Evolutionary conservation across 73 alveolate genomes (phyloP), one percentile per base, ranked within the genome.

Genomic region (Paramecium octaurelia): DNA sequence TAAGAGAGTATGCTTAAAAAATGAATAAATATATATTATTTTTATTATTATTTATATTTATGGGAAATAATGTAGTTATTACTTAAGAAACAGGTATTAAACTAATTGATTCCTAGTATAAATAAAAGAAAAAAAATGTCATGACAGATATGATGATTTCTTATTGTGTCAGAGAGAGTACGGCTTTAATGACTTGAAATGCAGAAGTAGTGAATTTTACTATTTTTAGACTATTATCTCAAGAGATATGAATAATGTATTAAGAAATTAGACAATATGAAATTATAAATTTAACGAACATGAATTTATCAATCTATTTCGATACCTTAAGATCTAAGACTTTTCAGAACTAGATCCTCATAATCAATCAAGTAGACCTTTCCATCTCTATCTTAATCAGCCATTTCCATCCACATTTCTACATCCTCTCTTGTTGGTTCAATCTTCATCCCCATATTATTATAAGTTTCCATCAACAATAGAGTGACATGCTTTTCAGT

Each of bases 111-210:
- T 21, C 7, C 6, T 12, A 64, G 84, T 64, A 7, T 43, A 89
- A 73, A 43, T 70, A 89, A 89, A 71, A 75, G 80, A 70, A 34
- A 70, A 59, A 6, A 83, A 70, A 89, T 89, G 94, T 44, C 29
- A 89, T 89, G 88, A 89, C 27, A 69, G 48, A 73, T 89, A 89
- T 31, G 92, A 89, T 42, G 94, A 89, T 89, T 83, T 89, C 24
- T 58, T 89, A 20, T 46, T 70, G 14, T 89, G 92, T 44, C 43
- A 89, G 31, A 20, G 94, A 44, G 94, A 89, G 29, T 89, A 38
- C 27, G 94, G 94, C 1, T 89, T 71, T 44, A 89, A 89, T 69
- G 92, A 89, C 34, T 73, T 89, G 12, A 40, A 40, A 40, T 40
- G 48, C 2, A 40, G 48, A 40, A 40, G 48, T 40, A 40, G 16